A percentile compares a stretch with the other conserved stretches of the same genome.
Evolutionary conservation across 495 filamentous ascomycete genomes (phyloP).

Genomic region (Lasiosphaeria hispida): DNA sequence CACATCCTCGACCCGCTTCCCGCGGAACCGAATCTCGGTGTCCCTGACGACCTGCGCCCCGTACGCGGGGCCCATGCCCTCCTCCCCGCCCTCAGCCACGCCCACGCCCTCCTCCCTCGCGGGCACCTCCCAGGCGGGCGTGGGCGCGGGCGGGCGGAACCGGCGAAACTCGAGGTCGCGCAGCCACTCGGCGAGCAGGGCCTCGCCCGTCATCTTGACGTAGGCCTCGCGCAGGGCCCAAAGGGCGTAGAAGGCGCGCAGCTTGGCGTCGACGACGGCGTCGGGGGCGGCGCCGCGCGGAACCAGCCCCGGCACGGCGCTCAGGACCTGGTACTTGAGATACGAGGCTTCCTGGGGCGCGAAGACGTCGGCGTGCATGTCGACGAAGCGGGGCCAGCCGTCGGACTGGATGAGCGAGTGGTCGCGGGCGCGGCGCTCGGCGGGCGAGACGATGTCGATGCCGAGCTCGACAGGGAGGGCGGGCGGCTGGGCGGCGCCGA

Average conservation of each 20-base stretch:
- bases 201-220: conserved; percentile 91
- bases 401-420: conserved; percentile 42
- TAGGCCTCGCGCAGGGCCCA: conserved; percentile 92
- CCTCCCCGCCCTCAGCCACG: conserved; percentile 21
- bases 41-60: conserved; percentile 26
- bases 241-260: conserved; percentile 80
- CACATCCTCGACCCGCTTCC: conserved; percentile 39
- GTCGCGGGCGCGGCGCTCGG: conserved; percentile 61
- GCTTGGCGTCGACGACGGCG: conserved; percentile 32
- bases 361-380: conserved; percentile 79
- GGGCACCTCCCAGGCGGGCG: conserved; percentile 19
- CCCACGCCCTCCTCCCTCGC: conserved; percentile 16
- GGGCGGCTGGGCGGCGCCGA: conserved; percentile 29
- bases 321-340: conserved; percentile 35
- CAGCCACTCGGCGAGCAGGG: conserved; percentile 77
- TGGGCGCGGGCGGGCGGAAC: conserved; percentile 34
- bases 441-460: conserved; percentile 72
- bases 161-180: conserved; percentile 47
- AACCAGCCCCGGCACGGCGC: conserved; percentile 23
- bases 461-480: conserved; percentile 48
- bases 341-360: conserved; percentile 40
- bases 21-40: conserved; percentile 40
- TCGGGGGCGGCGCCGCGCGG: conserved; percentile 14
- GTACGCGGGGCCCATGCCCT: conserved; percentile 11
- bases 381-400: conserved; percentile 66